A percentile compares a stretch with the other conserved stretches of the same genome.
phyloP scores from a whole-genome alignment of 768 basidiomycete species.

The Mycena floridula region DNA sequence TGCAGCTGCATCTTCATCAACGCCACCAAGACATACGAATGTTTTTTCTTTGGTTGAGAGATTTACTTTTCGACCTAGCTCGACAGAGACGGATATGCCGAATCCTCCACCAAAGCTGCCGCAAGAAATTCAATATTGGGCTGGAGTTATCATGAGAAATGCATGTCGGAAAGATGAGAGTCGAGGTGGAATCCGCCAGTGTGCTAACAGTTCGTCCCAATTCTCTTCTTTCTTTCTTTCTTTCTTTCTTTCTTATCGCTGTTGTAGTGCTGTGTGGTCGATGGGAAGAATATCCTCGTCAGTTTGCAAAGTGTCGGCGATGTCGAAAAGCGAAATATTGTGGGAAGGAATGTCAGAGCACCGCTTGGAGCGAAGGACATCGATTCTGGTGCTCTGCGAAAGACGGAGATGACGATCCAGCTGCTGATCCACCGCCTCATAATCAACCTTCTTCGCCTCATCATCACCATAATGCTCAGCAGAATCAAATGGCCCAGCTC shows the following conservation, averaged over 20 bases:
- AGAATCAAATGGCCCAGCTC: not conserved
- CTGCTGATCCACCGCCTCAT: slow-evolving; percentile 10
- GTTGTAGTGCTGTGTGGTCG: slow-evolving; percentile 82
- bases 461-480: not conserved
- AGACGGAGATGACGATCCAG: slow-evolving; percentile 26
- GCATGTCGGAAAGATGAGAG: slow-evolving; percentile 97
- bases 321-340: slow-evolving; percentile 99
- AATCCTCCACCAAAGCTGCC: slow-evolving; percentile 69
- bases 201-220: slow-evolving; percentile 81
- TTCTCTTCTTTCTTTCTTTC: slow-evolving; percentile 1
- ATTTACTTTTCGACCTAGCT: slow-evolving; percentile 91
- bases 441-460: not conserved
- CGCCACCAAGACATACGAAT: slow-evolving; percentile 60
- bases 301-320: slow-evolving; percentile 94
- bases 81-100: slow-evolving; percentile 67
- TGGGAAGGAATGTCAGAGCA: slow-evolving; percentile 94
- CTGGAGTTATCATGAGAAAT: slow-evolving; percentile 99
- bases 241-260: slow-evolving; percentile 5
- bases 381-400: slow-evolving; percentile 87
- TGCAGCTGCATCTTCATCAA: slow-evolving; percentile 15
- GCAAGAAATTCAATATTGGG: slow-evolving; percentile 96
- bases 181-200: slow-evolving; percentile 90
- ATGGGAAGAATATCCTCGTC: slow-evolving; percentile 89
- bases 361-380: slow-evolving; percentile 95
- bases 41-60: slow-evolving; percentile 95